phyloP scores from a whole-genome alignment of 2,329 filamentous ascomycete genomes.

The Penicillium sp. region DNA sequence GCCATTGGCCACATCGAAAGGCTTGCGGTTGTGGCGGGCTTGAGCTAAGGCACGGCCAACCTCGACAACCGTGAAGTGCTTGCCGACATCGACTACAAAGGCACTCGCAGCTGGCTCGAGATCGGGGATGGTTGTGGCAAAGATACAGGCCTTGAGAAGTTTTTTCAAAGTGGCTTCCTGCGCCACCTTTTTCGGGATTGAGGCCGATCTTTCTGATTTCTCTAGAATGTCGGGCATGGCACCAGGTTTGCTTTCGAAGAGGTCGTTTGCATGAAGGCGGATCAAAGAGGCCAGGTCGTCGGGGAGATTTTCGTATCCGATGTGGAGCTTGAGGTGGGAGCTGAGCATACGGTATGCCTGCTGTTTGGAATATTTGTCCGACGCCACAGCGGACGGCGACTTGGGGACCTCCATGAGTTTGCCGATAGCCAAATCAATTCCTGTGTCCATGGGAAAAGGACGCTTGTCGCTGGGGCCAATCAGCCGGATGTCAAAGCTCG shows the following conservation, averaged over 20 bases:
- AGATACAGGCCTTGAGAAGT: constrained; percentile 82
- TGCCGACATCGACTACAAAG: constrained; percentile 75
- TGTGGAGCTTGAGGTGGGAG: constrained; percentile 81
- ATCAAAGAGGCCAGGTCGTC: constrained; percentile 84
- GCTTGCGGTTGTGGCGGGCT: constrained; percentile 67
- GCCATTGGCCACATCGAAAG: constrained; percentile 79
- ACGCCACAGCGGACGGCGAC: constrained; percentile 50
- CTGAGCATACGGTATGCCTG: constrained; percentile 86
- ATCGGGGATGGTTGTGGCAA: constrained; percentile 74
- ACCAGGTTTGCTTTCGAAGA: constrained; percentile 67
- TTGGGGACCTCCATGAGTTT: constrained; percentile 80
- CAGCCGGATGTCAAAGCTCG: constrained; percentile 82
- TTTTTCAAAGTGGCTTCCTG: constrained; percentile 81
- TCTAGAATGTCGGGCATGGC: constrained; percentile 66
- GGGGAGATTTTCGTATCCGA: constrained; percentile 80
- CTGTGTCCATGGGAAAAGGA: constrained; percentile 79
- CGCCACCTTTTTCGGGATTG: constrained; percentile 77
- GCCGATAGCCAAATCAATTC: constrained; percentile 80
- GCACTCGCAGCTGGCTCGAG: constrained; percentile 70
- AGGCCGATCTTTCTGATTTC: constrained; percentile 71
- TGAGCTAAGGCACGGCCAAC: constrained; percentile 79
- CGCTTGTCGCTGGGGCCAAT: constrained; percentile 85
- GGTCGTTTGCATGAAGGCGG: constrained; percentile 82
- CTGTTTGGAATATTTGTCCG: constrained; percentile 85
- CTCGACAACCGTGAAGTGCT: constrained; percentile 87